A percentile compares a stretch with the other conserved stretches of the same genome.
Evolutionary conservation across 1,284 basidiomycete genomes (phyloP).

Genomic region (Cutaneotrichosporon cavernicola): DNA sequence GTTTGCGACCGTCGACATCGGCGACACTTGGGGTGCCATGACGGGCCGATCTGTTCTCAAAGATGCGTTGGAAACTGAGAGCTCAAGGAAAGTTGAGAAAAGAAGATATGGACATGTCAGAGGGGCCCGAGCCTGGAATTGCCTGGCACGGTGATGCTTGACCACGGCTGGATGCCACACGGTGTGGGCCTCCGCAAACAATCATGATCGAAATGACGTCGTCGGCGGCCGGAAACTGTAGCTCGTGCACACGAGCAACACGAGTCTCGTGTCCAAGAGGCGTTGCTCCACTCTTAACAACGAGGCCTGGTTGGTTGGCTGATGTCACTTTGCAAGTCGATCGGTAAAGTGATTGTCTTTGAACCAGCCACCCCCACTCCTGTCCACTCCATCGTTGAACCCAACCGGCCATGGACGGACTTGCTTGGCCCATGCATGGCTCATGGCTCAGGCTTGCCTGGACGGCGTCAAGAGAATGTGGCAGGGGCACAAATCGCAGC

Average conservation of each 20-base stretch:
- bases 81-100: background rate
- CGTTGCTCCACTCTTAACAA: background rate
- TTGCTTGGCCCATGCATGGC: too few species aligned
- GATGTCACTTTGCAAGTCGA: too few species aligned
- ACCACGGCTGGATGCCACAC: background rate
- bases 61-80: background rate
- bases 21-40: conserved; percentile 2
- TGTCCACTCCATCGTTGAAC: too few species aligned
- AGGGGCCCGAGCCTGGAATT: too few species aligned
- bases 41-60: background rate
- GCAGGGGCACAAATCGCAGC: too few species aligned
- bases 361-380: too few species aligned
- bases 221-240: background rate
- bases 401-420: too few species aligned
- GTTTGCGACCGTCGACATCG: background rate
- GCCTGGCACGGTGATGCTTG: background rate
- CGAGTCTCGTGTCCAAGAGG: background rate
- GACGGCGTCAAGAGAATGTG: too few species aligned
- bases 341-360: too few species aligned
- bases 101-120: background rate
- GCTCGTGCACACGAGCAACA: background rate
- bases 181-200: conserved; percentile 4
- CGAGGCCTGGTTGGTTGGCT: background rate
- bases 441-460: too few species aligned
- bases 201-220: background rate